phyloP scores from a whole-genome alignment of 768 basidiomycete genomes.

The Psilocybe cubensis region DNA sequence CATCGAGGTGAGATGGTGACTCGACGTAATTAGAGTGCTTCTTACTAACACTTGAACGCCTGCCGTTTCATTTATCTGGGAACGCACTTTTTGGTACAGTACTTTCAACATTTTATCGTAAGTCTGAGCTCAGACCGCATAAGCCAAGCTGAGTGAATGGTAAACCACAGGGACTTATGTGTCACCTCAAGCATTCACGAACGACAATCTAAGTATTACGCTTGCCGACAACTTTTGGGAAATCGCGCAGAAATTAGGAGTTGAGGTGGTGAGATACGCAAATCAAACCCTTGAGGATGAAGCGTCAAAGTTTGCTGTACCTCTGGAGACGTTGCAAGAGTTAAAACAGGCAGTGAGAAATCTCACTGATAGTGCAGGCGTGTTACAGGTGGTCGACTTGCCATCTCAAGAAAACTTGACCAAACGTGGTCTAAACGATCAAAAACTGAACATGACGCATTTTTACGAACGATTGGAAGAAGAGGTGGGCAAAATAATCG shows the following conservation, averaged over 20 bases:
- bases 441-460: constrained; percentile 7
- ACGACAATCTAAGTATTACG: no score
- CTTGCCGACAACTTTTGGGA: constrained; percentile 23
- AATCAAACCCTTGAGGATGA: constrained; percentile 20
- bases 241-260: constrained; percentile 13
- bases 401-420: not conserved
- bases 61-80: not conserved
- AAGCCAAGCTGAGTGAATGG: no score
- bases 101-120: not conserved
- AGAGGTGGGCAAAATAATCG: constrained; percentile 23
- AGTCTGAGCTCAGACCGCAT: not conserved
- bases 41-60: not conserved
- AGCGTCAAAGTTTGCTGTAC: constrained; percentile 12
- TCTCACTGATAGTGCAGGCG: constrained; percentile 19
- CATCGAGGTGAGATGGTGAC: no score
- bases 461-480: constrained; percentile 19
- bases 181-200: no score
- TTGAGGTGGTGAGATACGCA: constrained; percentile 16
- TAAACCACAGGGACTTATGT: no score
- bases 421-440: not conserved
- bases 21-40: no score
- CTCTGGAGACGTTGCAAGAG: constrained; percentile 19
- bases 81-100: not conserved
- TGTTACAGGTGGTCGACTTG: constrained; percentile 12
- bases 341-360: constrained; percentile 22